Conservation (phyloP, 306 rosid species). For the Cyclanthera cordifolia region DNA sequence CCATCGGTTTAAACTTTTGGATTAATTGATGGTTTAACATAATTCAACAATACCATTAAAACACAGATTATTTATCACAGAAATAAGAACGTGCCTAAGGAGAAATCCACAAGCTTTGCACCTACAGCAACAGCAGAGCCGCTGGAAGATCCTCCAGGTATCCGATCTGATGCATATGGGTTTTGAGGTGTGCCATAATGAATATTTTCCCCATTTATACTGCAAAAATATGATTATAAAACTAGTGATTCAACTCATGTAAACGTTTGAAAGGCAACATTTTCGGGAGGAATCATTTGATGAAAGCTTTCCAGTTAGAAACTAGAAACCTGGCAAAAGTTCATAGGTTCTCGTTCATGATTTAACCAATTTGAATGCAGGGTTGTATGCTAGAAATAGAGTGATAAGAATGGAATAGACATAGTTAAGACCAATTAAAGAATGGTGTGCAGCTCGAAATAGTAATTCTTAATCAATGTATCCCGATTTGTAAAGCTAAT, state of each 20-base stretch:
- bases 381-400: not conserved
- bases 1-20: too few relatives aligned
- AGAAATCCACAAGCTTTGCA: conserved; percentile 75
- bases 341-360: not conserved
- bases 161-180: conserved; percentile 33
- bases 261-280: conserved; percentile 7
- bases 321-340: not conserved
- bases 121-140: conserved; percentile 70
- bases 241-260: not conserved
- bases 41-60: too few relatives aligned
- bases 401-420: not conserved
- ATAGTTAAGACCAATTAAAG: not conserved
- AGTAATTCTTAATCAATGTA: not conserved
- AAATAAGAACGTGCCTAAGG: conserved; percentile 42
- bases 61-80: not conserved
- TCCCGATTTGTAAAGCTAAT: not conserved
- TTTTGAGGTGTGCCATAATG: conserved; percentile 49
- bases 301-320: not conserved
- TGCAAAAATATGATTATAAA: conserved; percentile 9
- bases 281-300: conserved; percentile 2
- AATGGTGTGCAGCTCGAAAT: not conserved
- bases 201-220: conserved; percentile 40
- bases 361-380: not conserved
- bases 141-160: conserved; percentile 53
- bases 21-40: too few relatives aligned